Evolutionary conservation across 2,329 filamentous ascomycete genomes (phyloP), one percentile per base, ranked within the genome.

Genomic region (Coniochaeta ligniaria): DNA sequence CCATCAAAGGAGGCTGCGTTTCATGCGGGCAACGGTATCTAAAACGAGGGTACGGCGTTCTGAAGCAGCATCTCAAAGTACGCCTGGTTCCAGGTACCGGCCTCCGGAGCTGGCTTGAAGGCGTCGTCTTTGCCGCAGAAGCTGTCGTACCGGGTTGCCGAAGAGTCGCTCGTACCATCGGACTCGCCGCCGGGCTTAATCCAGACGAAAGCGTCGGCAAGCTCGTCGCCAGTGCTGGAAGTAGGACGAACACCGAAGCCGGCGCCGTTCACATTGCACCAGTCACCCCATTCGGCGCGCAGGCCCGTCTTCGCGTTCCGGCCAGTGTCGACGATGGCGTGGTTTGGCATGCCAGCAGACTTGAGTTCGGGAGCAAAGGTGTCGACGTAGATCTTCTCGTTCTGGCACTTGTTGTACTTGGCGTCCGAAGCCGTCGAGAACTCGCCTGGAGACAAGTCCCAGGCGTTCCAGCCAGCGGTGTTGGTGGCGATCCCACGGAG

Each of bases 121-220:
- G 74, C 72, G 57, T 75, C 74, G 45, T 65, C 33, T 68, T 72
- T 72, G 59, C 73, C 73, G 66, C 73, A 76, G 70, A 74, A 74
- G 63, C 65, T 69, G 68, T 75, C 73, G 66, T 73, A 75, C 59
- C 73, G 70, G 52, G 35, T 60, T 50, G 73, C 72, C 35, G 67
- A 70, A 45, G 60, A 64, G 69, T 75, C 73, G 66, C 70, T 72
- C 52, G 73, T 75, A n/a, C 74, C 74, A 59, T 76, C 72, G 17
- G 69, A 89, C 71, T 80, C 78, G 62, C 78, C 78, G 65, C 85
- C 84, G 17, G 85, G 85, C 79, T 88, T 88, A 67, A 86, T 75
- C 85, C 85, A 88, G 57, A 88, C 85, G 64, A 88, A 85, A 38
- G 84, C 83, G 71, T 88, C 86, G 59, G 80, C 78, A 22, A 85